Evolutionary conservation across 2,329 filamentous ascomycete genomes (phyloP).

Genomic region (Neopestalotiopsis sp.): DNA sequence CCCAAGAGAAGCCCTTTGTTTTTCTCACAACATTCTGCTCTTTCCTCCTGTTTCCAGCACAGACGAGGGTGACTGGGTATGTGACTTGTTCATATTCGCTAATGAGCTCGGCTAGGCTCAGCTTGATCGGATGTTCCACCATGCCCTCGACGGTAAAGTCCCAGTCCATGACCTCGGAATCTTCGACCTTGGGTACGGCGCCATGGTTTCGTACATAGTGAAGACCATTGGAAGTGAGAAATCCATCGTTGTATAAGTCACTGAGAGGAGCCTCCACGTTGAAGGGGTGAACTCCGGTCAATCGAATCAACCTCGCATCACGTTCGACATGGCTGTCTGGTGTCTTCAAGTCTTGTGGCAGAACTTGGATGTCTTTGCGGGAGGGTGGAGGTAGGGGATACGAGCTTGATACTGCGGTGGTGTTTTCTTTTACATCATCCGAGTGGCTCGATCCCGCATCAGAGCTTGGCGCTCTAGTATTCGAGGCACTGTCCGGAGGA

Average conservation of each 20-base stretch:
- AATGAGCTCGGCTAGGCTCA: constrained; percentile 76
- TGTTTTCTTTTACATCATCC: constrained; percentile 24
- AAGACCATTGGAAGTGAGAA: constrained; percentile 83
- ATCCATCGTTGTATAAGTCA: constrained; percentile 78
- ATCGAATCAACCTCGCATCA: constrained; percentile 80
- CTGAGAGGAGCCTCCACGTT: constrained; percentile 87
- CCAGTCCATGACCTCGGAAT: constrained; percentile 78
- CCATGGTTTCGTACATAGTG: constrained; percentile 96
- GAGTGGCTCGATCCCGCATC: constrained; percentile 11
- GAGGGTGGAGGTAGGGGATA: constrained; percentile 74
- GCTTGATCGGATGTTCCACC: constrained; percentile 75
- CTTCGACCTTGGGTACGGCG: constrained; percentile 75
- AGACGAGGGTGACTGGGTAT: constrained; percentile 86
- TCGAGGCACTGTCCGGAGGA: constrained; percentile 6
- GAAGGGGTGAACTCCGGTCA: constrained; percentile 90
- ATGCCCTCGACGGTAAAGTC: constrained; percentile 83
- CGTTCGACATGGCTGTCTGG: constrained; percentile 82
- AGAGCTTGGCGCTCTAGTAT: constrained; percentile 12
- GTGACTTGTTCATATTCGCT: constrained; percentile 80
- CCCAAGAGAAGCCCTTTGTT: constrained; percentile 95
- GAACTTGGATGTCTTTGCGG: constrained; percentile 59
- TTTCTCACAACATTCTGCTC: constrained; percentile 92
- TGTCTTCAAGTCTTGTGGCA: constrained; percentile 80
- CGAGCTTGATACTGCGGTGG: constrained; percentile 25
- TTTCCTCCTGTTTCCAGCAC: constrained; percentile 89